Conservation (phyloP, 2,329 filamentous ascomycete species). For the Cryphonectria nitschkei region DNA sequence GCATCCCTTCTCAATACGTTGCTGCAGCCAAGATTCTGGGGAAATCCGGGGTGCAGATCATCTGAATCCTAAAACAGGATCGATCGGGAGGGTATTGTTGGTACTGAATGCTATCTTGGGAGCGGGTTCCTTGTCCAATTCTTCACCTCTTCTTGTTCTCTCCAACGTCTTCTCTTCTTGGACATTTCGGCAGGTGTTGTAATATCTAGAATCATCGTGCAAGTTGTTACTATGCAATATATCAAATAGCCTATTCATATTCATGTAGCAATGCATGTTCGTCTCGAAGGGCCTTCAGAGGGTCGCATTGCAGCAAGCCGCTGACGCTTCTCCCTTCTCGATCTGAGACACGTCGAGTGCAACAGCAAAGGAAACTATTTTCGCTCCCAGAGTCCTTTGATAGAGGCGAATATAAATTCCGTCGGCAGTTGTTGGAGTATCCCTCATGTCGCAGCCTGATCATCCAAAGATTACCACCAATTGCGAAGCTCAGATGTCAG, state of each 20-base stretch:
- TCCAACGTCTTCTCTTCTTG: not conserved
- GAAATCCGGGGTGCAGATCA: constrained; percentile 25
- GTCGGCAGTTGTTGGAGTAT: not conserved
- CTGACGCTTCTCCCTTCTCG: not conserved
- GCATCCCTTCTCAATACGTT: not conserved
- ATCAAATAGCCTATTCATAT: not conserved
- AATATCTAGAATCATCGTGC: not conserved
- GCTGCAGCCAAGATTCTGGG: constrained; percentile 20
- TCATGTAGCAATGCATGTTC: not conserved
- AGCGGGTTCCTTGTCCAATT: not conserved
- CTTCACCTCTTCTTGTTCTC: not conserved
- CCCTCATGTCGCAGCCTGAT: not conserved
- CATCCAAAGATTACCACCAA: constrained; percentile 2
- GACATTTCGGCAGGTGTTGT: not conserved
- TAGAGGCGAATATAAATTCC: constrained; percentile 13
- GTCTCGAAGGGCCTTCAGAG: not conserved
- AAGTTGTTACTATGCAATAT: not conserved
- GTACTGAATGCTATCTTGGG: not conserved
- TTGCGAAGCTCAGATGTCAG: constrained; percentile 14
- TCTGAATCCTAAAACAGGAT: not conserved
- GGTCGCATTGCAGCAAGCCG: not conserved
- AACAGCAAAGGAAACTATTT: not conserved
- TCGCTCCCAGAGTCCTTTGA: not conserved
- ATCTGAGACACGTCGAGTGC: not conserved
- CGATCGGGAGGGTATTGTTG: not conserved